These are phyloP conservation scores for Phanerochaete sordida DNA, from an alignment of 768 basidiomycete species.

Conservation along the genomic window DNA sequence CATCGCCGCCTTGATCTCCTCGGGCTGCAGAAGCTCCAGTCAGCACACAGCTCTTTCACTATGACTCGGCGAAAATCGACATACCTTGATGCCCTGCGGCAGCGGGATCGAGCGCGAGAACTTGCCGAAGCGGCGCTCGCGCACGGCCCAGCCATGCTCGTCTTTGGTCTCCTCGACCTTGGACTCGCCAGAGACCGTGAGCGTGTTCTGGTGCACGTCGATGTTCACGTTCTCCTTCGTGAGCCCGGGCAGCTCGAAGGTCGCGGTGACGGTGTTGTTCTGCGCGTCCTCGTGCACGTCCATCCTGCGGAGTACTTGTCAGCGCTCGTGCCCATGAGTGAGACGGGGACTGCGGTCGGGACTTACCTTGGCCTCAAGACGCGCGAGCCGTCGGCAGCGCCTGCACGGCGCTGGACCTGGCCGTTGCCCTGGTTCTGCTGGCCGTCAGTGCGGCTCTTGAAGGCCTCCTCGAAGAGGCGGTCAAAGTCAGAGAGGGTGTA, in stretches of 20 bases:
- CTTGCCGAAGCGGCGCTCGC: conserved; percentile 27
- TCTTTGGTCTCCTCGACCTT: conserved; percentile 30
- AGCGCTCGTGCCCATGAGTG: neutral
- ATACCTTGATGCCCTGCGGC: conserved; percentile 16
- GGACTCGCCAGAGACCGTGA: conserved; percentile 50
- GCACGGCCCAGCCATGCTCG: conserved; percentile 31
- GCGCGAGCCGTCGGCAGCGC: conserved; percentile 8
- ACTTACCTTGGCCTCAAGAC: conserved; percentile 17
- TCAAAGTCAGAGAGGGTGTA: conserved; percentile 35
- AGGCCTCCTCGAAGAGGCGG: conserved; percentile 22
- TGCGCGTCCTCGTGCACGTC: conserved; percentile 49
- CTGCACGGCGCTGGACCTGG: conserved; percentile 10
- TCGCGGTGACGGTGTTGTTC: conserved; percentile 46
- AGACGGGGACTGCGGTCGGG: neutral
- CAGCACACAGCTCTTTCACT: too few relatives aligned
- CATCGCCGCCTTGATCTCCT: conserved; percentile 28
- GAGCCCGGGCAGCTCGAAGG: conserved; percentile 57
- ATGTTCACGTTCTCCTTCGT: conserved; percentile 47
- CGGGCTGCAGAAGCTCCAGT: conserved; percentile 15
- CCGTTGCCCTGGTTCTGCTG: neutral
- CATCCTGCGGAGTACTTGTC: conserved; percentile 35
- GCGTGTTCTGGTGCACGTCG: conserved; percentile 46
- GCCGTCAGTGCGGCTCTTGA: neutral
- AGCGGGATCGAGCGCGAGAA: conserved; percentile 24
- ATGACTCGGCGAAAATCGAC: neutral